Percentiles rank a stretch among this genome's conserved stretches.
phyloP scores from a whole-genome alignment of 768 basidiomycete genomes.

The Suillus alpinus region DNA sequence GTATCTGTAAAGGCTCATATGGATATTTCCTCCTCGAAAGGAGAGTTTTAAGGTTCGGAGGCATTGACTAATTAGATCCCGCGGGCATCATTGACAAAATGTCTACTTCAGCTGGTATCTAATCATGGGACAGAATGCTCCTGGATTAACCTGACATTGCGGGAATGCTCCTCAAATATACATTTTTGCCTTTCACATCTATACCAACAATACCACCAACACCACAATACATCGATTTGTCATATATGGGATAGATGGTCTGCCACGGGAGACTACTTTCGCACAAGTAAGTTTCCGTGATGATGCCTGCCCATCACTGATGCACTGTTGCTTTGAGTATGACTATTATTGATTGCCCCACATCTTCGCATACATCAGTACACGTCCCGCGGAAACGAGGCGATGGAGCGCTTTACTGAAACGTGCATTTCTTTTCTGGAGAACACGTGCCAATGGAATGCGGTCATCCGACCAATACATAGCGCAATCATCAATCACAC shows the following conservation, averaged over 20 bases:
- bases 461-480: neutral
- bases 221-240: no score
- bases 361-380: neutral
- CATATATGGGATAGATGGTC: neutral
- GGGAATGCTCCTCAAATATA: no score
- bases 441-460: neutral
- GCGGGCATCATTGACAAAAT: no score
- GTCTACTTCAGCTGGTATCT: no score
- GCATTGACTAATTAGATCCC: no score
- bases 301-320: neutral
- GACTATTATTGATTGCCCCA: neutral
- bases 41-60: no score
- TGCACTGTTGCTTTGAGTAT: neutral
- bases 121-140: no score
- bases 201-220: no score
- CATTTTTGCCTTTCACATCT: no score
- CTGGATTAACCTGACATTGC: no score
- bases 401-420: neutral
- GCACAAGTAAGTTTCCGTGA: neutral
- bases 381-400: neutral
- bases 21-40: no score
- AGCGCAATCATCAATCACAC: neutral
- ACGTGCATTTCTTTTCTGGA: neutral
- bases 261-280: neutral
- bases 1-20: no score